Conservation (phyloP, 306 rosid species). For the Vicia sativa region DNA sequence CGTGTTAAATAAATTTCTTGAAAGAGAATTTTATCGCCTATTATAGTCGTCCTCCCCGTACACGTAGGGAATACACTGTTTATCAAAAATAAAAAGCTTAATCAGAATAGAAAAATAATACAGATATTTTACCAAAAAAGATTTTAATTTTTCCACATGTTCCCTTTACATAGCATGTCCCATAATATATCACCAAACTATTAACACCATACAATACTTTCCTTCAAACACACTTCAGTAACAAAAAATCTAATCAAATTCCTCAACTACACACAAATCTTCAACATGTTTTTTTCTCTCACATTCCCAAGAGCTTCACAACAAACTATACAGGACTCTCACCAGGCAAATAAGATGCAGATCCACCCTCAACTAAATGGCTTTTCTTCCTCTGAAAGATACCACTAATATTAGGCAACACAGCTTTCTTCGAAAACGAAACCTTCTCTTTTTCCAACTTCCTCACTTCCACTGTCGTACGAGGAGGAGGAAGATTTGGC, state of each 20-base stretch:
- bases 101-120: constrained; percentile 23
- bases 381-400: constrained; percentile 80
- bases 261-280: constrained; percentile 62
- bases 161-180: constrained; percentile 57
- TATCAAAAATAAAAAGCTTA: no score
- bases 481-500: constrained; percentile 53
- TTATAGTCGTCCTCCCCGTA: no score
- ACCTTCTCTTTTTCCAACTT: constrained; percentile 71
- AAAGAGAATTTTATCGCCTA: no score
- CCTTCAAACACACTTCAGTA: constrained; percentile 41
- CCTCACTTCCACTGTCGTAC: constrained; percentile 45
- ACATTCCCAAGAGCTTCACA: constrained; percentile 47
- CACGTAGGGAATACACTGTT: no score
- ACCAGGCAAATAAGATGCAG: constrained; percentile 93
- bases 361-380: constrained; percentile 73
- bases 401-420: constrained; percentile 71
- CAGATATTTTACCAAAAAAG: constrained; percentile 22
- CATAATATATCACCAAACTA: constrained; percentile 48
- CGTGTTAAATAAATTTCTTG: no score
- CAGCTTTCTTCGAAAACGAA: constrained; percentile 68
- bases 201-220: constrained; percentile 34
- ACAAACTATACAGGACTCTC: constrained; percentile 58
- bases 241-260: constrained; percentile 39
- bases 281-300: constrained; percentile 45
- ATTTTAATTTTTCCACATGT: constrained; percentile 41